Evolutionary conservation across 2,329 filamentous ascomycete species (phyloP), one percentile per base, ranked within the genome.

Genomic region (Epichloe scottii): DNA sequence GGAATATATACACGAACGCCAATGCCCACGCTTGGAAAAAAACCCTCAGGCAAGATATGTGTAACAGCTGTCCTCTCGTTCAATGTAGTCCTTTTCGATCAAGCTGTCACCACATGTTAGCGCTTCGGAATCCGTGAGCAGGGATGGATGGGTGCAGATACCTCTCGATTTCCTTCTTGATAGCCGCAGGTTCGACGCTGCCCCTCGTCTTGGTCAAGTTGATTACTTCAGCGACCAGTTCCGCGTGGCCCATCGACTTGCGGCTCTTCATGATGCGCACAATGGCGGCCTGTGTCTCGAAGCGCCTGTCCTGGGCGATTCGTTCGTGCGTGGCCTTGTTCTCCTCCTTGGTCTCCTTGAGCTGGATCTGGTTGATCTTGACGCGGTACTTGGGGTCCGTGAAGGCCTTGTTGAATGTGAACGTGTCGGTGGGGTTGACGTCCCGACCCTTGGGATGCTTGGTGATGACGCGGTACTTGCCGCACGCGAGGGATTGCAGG

Each of bases 351-450:
- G 93, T 97, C 70, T 98, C 93, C 69, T 93, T 94, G 48, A 96
- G 78, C 69, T 98, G 93, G 59, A 98, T 93, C 69, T 96, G 91
- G 70, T 97, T 98, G 73, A 98, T 96, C 73, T 98, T 98, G 70
- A 98, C 84, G 51, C 89, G 82, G 68, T 87, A 86, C 67, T 93
- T 95, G 19, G 83, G 77, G 62, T 96, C 85, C 2, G 72, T 72
- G 68, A 98, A 98, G 15, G 66, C 65, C 43, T 76, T 68, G 70
- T 96, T 96, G 62, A 95, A 83, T 0, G 80, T 81, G 62, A 98
- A 98, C 0, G 83, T 87, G 68, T 98, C 94, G 0, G 79, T 87
- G 1, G 73, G 63, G 53, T 78, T 77, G 57, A 98, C 82, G 0
- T 98, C 90, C 50, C 84, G 81, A 49, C 87, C 85, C 66, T 87